phyloP scores from a whole-genome alignment of 768 basidiomycete species.

The Phaeotremella skinneri region DNA sequence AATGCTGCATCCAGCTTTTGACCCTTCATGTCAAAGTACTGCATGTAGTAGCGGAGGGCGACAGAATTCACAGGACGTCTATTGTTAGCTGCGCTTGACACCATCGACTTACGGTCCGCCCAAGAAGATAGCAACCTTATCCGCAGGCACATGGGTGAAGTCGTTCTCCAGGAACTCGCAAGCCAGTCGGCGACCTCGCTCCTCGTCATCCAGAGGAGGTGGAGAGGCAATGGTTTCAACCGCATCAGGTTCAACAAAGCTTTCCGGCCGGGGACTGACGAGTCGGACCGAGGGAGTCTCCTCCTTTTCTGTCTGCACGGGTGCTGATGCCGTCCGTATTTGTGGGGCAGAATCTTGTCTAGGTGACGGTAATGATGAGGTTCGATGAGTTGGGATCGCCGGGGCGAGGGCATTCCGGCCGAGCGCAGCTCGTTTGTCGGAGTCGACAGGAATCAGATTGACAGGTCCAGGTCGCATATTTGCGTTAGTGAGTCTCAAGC shows the following conservation, averaged over 20 bases:
- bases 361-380: conserved; percentile 21
- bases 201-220: conserved; percentile 33
- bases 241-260: background rate
- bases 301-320: background rate
- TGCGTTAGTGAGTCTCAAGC: conserved; percentile 10
- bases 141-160: conserved; percentile 73
- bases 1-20: conserved; percentile 85
- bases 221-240: background rate
- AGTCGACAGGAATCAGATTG: background rate
- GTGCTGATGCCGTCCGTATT: conserved; percentile 14
- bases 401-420: conserved; percentile 13
- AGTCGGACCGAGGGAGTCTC: background rate
- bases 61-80: conserved; percentile 75
- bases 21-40: conserved; percentile 80
- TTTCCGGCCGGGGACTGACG: background rate
- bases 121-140: conserved; percentile 95
- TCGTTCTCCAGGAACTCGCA: conserved; percentile 81
- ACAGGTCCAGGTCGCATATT: background rate
- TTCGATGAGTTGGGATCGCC: conserved; percentile 15
- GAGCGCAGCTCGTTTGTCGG: background rate
- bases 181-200: conserved; percentile 69
- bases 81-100: conserved; percentile 4
- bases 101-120: conserved; percentile 73
- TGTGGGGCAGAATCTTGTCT: conserved; percentile 5
- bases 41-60: conserved; percentile 75